Evolutionary conservation across 2,329 filamentous ascomycete genomes (phyloP).

Genomic region (Colletotrichum musae): DNA sequence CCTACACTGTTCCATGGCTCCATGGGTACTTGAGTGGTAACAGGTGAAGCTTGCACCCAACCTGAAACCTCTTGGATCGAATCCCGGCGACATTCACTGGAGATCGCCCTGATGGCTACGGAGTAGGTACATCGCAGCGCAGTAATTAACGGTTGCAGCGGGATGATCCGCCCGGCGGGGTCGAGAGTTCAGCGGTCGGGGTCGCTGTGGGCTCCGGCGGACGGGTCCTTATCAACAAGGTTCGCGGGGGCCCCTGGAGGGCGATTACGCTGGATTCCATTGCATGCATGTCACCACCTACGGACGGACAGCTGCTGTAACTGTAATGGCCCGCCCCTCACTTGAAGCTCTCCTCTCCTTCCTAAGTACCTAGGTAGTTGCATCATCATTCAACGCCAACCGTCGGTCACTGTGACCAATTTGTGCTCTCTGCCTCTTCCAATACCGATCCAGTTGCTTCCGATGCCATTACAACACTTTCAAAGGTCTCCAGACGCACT

Average conservation of each 20-base stretch:
- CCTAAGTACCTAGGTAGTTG: neutral
- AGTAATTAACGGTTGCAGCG: slow-evolving; percentile 2
- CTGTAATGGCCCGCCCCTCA: slow-evolving; percentile 5
- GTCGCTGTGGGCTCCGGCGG: slow-evolving; percentile 1
- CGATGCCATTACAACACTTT: neutral
- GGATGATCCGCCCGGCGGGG: slow-evolving; percentile 32
- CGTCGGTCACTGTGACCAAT: neutral
- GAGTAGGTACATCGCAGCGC: no score
- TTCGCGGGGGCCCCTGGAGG: slow-evolving; percentile 3
- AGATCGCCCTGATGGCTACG: no score
- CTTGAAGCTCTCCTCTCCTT: neutral
- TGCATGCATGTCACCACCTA: neutral
- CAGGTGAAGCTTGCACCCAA: no score
- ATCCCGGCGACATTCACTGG: no score
- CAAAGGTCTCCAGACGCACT: no score
- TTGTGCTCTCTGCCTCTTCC: no score
- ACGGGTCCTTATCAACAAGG: slow-evolving; percentile 12
- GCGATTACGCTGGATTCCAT: neutral
- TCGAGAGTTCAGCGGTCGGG: slow-evolving; percentile 18
- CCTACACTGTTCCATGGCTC: no score
- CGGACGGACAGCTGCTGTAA: neutral
- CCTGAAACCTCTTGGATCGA: no score
- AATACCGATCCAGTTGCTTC: neutral
- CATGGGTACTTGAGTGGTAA: no score
- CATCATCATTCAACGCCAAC: neutral